Evolutionary conservation across 192 early-diverging fungal species (phyloP), one percentile per base, ranked within the genome.

Genomic region (Coemansia sp.): DNA sequence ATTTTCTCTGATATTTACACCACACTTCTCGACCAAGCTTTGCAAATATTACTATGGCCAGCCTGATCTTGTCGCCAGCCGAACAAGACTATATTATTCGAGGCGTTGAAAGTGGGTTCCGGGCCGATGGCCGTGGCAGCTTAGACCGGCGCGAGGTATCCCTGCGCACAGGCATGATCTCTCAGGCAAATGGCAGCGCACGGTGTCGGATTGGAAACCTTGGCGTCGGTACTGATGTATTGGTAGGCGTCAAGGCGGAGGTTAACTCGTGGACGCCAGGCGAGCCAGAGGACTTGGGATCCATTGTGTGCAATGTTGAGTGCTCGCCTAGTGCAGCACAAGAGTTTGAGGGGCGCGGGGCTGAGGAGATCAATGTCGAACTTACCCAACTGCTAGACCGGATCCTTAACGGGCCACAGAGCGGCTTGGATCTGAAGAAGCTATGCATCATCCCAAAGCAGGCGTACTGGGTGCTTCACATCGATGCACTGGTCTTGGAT

Each of bases 181-280:
- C 92, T 19, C 96, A 99, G 72, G 92, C 96, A 16, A 92, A 88
- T 70, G 97, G 97, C 6, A 92, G 91, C 76, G 92, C 92, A 52
- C 93, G 95, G 74, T 88, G 78, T 63, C 60, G 76, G 65, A 65
- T 67, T 8, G 82, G 82, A 1, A 64, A 76, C 57, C 59, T 94
- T 44, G 91, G 89, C 4, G 88, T 89, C 37, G 95, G 93, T 11
- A 95, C 95, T 1, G 94, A 96, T 62, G 89, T 98, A 1, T 85
- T 99, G 10, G 96, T 98, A 26, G 96, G 97, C 17, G 88, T 99
- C 68, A 99, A 98, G 75, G 94, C 93, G 11, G 94, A 96, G 67
- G 90, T 98, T 44, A 88, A 86, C 63, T 80, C 86, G 13, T 81
- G 87, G 57, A 74, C 88, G 9, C 85, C 80, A 8, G 86, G 80